Evolutionary conservation across 2,329 filamentous ascomycete species (phyloP), one percentile per base, ranked within the genome.

Genomic region (Paradendryphiella salina): DNA sequence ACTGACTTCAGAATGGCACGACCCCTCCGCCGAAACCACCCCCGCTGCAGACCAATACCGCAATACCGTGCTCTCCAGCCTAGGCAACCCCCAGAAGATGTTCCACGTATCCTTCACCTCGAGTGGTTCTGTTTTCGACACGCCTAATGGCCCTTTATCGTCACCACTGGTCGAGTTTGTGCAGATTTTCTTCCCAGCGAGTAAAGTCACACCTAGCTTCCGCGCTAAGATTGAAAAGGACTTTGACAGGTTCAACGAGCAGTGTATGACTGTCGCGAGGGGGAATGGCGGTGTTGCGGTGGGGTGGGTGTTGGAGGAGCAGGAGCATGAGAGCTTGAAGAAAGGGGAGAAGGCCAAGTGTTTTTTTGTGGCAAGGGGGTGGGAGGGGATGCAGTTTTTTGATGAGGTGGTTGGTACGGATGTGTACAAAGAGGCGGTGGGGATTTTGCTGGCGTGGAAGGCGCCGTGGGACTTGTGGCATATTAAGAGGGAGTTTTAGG

Each of bases 381-480:
- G 49, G 44, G 44, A 48, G 28, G 33, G 44, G 7, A 52, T 52
- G 49, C 32, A 29, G 37, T 40, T n/a, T 31, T 52, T 52, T 35
- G 37, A 48, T 15, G 33, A 47, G 13, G 4, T 47, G 10, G 9
- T 52, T 0, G 14, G 14, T 20, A 43, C 35, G 2, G 14, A 43
- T 7, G 49, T 33, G 33, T 51, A 36, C 8, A 41, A 31, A 15
- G 42, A 37, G 32, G 48, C 48, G 4, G 32, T 51, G 14, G 7
- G 13, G 14, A 41, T 46, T 5, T 8, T 47, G 26, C 8, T 37
- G 37, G 48, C 3, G 5, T 47, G 48, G 48, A n/a, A 20, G 36
- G 43, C 36, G 18, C 43, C 43, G 32, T 41, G 20, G 18, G 37
- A 47, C 6, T 18, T 51, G 36, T 47, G 43, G 37, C 44, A 47